Percentiles rank a stretch among this genome's conserved stretches.
These are phyloP conservation scores for Pyrus communis DNA, from an alignment of 306 rosid genomes.

Conservation along the genomic window DNA sequence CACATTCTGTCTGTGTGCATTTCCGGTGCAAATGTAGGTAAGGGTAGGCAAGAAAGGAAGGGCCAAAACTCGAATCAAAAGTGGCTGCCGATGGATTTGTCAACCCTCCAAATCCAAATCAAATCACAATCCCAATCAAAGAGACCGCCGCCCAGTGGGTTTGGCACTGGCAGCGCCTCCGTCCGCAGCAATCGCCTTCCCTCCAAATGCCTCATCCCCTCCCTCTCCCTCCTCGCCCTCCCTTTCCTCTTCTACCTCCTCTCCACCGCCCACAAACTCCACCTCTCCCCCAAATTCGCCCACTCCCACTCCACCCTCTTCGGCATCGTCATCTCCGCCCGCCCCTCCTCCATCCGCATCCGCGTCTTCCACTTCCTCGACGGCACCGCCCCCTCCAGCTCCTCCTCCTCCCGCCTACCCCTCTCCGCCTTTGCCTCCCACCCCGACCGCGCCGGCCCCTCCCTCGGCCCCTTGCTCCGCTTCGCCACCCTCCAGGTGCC, in stretches of 20 bases:
- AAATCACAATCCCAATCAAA: not conserved
- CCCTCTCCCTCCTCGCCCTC: slow-evolving; percentile 22
- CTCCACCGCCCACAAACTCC: slow-evolving; percentile 38
- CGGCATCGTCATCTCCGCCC: slow-evolving; percentile 25
- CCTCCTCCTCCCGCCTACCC: slow-evolving; percentile 10
- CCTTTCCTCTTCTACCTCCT: slow-evolving; percentile 47
- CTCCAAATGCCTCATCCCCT: slow-evolving; percentile 29
- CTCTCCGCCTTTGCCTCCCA: slow-evolving; percentile 11
- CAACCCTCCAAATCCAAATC: slow-evolving; percentile 1
- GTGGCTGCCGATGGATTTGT: not conserved
- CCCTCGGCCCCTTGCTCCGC: slow-evolving; percentile 18
- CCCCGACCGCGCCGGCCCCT: not conserved
- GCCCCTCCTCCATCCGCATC: slow-evolving; percentile 18
- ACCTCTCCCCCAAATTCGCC: slow-evolving; percentile 30
- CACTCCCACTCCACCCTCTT: slow-evolving; percentile 28
- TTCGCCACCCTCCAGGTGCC: slow-evolving; percentile 36
- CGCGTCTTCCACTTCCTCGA: slow-evolving; percentile 33
- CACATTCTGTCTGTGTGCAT: too few species aligned
- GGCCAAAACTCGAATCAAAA: not conserved
- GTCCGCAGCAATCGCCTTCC: not conserved
- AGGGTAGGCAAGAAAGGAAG: too few species aligned
- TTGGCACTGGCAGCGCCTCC: not conserved
- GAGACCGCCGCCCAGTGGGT: not conserved
- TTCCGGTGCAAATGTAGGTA: not conserved
- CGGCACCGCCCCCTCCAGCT: slow-evolving; percentile 10